Conservation (phyloP, 108 stramenopile genomes). For the Nitzschia palea region DNA sequence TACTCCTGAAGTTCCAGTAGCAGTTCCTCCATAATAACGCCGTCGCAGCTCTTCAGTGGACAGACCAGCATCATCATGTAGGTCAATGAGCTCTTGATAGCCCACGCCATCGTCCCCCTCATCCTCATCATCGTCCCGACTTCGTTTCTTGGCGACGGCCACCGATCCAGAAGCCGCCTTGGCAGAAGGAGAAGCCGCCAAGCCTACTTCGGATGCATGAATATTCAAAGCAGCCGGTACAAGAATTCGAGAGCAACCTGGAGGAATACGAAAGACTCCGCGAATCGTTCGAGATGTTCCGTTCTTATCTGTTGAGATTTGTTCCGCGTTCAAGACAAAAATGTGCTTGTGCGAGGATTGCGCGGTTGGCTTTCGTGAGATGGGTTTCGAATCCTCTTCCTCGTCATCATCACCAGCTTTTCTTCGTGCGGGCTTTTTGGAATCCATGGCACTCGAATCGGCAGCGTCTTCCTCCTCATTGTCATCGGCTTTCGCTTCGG, state of each 20-base stretch:
- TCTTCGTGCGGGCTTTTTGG: neutral
- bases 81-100: slow-evolving; percentile 55
- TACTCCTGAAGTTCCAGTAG: neutral
- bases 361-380: neutral
- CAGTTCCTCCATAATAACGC: slow-evolving; percentile 52
- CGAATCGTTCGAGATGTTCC: slow-evolving; percentile 11
- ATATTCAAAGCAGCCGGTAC: slow-evolving; percentile 9
- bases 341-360: neutral
- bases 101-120: slow-evolving; percentile 38
- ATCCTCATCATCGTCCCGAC: slow-evolving; percentile 29
- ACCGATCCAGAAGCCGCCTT: slow-evolving; percentile 10
- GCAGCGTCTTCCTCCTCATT: neutral
- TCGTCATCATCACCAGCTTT: slow-evolving; percentile 15
- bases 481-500: neutral
- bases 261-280: slow-evolving; percentile 18
- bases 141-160: slow-evolving; percentile 2
- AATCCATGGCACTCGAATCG: neutral
- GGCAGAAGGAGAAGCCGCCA: neutral
- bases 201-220: neutral
- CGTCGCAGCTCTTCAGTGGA: slow-evolving; percentile 56
- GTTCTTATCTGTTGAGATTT: neutral
- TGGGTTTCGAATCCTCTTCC: neutral
- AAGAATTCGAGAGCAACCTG: neutral
- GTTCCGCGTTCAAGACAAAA: neutral
- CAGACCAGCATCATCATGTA: slow-evolving; percentile 59